Percentiles rank a stretch among this genome's conserved stretches.
These are phyloP conservation scores for Neurospora sp. DNA, from an alignment of 495 filamentous ascomycete genomes.

Conservation along the genomic window DNA sequence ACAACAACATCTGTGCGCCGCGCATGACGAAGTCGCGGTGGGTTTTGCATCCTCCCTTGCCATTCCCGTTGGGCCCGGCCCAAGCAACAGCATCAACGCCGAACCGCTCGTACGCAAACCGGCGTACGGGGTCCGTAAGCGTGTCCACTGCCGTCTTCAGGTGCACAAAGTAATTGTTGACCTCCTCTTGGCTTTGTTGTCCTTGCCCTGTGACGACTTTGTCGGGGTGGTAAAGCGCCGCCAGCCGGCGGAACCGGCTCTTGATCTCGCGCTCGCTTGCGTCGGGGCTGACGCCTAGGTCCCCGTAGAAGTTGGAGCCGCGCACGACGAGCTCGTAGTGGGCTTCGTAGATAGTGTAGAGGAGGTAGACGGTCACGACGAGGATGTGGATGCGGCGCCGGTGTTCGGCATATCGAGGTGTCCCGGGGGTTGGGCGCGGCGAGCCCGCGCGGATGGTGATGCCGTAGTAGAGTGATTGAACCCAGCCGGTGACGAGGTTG, in stretches of 20 bases:
- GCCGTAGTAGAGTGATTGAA: constrained; percentile 77
- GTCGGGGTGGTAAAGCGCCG: constrained; percentile 81
- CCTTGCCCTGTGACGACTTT: constrained; percentile 45
- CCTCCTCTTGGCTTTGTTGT: constrained; percentile 12
- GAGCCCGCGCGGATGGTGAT: constrained; percentile 88
- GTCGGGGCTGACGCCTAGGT: constrained; percentile 54
- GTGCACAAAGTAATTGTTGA: constrained; percentile 62
- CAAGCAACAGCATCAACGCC: constrained; percentile 64
- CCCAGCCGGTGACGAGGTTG: constrained; percentile 64
- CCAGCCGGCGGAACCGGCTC: constrained; percentile 75
- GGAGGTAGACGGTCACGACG: constrained; percentile 72
- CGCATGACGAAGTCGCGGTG: constrained; percentile 61
- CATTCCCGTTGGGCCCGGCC: constrained; percentile 23
- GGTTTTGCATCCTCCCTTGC: constrained; percentile 42
- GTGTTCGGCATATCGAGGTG: constrained; percentile 57
- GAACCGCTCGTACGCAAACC: constrained; percentile 94
- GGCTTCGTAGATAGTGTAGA: constrained; percentile 90
- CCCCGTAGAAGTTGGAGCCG: constrained; percentile 63
- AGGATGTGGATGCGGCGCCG: constrained; percentile 71
- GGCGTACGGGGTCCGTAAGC: constrained; percentile 63
- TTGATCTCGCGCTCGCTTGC: constrained; percentile 70
- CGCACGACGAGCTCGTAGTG: constrained; percentile 64
- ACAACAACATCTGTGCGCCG: constrained; percentile 46
- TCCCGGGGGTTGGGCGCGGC: constrained; percentile 64
- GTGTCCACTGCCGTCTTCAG: constrained; percentile 79